Percentiles rank a stretch among this genome's conserved stretches.
Evolutionary conservation across 495 filamentous ascomycete genomes (phyloP).

Genomic region (Penicillium pancosmium): DNA sequence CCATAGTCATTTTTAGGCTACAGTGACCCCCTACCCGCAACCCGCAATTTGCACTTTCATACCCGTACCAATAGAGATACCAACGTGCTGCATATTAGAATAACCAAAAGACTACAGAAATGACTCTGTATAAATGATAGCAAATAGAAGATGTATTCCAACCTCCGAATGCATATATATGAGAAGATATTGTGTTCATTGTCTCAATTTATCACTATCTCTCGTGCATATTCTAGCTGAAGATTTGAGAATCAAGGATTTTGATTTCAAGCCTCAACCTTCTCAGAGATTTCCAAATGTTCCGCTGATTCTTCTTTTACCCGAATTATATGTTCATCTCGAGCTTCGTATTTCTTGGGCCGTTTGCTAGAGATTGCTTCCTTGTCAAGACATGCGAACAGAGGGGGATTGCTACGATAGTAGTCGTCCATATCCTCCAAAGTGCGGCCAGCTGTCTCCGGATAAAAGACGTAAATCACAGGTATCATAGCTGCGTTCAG

Average conservation of each 20-base stretch:
- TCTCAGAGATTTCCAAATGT: not conserved
- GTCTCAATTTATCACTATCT: too few species aligned
- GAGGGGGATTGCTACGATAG: constrained; percentile 12
- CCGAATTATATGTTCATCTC: constrained; percentile 13
- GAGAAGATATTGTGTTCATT: too few species aligned
- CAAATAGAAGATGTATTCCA: too few species aligned
- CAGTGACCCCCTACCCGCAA: too few species aligned
- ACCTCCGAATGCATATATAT: too few species aligned
- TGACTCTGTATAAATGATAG: too few species aligned
- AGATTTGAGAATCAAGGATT: not conserved
- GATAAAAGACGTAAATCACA: constrained; percentile 58
- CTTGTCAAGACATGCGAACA: constrained; percentile 17
- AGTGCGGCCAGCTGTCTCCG: constrained; percentile 42
- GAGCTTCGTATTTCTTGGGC: constrained; percentile 4
- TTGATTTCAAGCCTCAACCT: not conserved
- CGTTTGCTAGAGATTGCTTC: constrained; percentile 14
- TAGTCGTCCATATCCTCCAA: constrained; percentile 34
- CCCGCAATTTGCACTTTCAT: too few species aligned
- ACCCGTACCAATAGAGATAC: too few species aligned
- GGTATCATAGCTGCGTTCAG: constrained; percentile 26
- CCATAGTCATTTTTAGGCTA: too few species aligned
- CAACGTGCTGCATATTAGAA: too few species aligned
- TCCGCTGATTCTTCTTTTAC: constrained; percentile 1
- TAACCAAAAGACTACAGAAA: too few species aligned
- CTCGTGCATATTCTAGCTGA: too few species aligned